Conservation (phyloP, 441 rosid genomes). For the Theobroma grandiflorum region DNA sequence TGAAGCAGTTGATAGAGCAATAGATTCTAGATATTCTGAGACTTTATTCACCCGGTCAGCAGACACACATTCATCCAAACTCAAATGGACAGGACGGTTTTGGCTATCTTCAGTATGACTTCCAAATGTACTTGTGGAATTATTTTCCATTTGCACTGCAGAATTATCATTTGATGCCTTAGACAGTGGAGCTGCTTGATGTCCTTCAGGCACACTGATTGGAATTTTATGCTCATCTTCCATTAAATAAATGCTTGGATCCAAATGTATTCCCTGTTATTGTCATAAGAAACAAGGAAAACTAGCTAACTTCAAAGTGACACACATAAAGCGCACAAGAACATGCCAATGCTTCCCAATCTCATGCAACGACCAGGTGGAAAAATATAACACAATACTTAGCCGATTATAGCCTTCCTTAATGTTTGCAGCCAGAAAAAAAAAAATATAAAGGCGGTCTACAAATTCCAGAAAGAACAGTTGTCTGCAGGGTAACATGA, state of each 20-base stretch:
- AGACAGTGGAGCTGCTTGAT: conserved; percentile 43
- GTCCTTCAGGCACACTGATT: conserved; percentile 49
- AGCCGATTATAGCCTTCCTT: background rate
- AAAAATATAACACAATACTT: background rate
- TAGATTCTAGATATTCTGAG: conserved; percentile 44
- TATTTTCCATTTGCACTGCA: conserved; percentile 43
- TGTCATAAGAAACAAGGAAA: conserved; percentile 28
- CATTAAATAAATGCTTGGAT: conserved; percentile 97
- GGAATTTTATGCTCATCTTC: conserved; percentile 82
- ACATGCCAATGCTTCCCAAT: conserved; percentile 3
- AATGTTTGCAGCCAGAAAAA: background rate
- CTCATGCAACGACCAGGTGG: background rate
- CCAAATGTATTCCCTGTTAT: conserved; percentile 93
- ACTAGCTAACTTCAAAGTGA: conserved; percentile 26
- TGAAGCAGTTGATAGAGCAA: conserved; percentile 42
- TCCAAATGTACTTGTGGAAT: conserved; percentile 36
- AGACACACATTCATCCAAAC: conserved; percentile 38
- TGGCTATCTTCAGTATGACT: conserved; percentile 41
- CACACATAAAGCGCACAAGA: background rate
- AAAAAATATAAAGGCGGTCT: background rate
- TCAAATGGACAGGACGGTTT: conserved; percentile 26
- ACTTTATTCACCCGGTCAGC: conserved; percentile 46
- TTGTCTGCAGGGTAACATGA: background rate
- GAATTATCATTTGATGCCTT: conserved; percentile 36
- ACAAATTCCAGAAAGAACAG: conserved; percentile 11